Base-by-base conservation (phyloP, 2,329 filamentous ascomycete species). In the Incumbomyces delicatus region DNA sequence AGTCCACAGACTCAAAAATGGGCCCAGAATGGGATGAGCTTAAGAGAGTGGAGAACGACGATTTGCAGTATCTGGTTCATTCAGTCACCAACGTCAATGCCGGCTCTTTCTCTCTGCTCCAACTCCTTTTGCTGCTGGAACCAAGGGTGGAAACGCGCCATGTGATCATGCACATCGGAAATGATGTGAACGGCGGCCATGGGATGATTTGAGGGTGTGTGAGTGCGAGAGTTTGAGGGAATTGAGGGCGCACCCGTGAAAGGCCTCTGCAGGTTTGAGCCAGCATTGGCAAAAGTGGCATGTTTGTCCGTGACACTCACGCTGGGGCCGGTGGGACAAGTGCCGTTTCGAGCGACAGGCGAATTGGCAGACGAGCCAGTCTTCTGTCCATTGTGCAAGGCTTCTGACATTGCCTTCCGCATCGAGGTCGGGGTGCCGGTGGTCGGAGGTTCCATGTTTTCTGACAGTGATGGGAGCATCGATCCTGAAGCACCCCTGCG, bases 401-500 rank as follows among this genome's bases (percentile, higher is more conserved):
- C 30, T 20, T 35, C 22, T n/a, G 39, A 29, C 30, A 41, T 29
- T 4, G 39, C n/a, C n/a, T 35, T 35, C 8, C 41, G 41, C 10
- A 29, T 35, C 10, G 27, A 18, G 11, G 29, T 27, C 7, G 41
- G 33, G 35, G 33, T 17, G 8, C 14, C 14, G 12, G 31, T 36
- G 31, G 14, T 17, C 14, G 31, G 16, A 27, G 12, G 16, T n/a
- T 35, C 31, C 2, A 36, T 11, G 31, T 13, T 20, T 10, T 44
- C 33, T 22, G 41, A 36, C 12, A 11, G 31, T n/a, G 41, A 31
- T 37, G 41, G 41, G 11, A 44, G 33, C 41, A 44, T 44, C 2
- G 41, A 27, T 4, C 33, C 33, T 11, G 14, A n/a, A 16, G 7
- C 41, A 18, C 41, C 41, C 36, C 51, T 45, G 20, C 55, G 42